These are phyloP conservation scores for Bryoglossum gracile DNA, from an alignment of 495 filamentous ascomycete species.

Conservation along the genomic window DNA sequence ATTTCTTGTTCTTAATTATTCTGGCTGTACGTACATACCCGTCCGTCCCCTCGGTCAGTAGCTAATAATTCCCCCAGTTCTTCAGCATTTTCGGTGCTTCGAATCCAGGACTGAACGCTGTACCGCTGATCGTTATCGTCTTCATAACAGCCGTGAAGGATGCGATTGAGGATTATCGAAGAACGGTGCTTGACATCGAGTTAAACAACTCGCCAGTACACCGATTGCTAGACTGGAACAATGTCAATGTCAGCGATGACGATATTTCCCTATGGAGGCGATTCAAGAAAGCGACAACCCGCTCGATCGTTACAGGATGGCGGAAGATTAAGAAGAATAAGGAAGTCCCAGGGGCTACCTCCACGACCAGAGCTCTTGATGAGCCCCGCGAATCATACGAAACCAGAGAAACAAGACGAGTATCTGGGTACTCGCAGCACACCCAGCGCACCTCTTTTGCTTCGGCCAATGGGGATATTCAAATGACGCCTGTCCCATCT, in stretches of 20 bases:
- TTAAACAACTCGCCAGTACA: conserved; percentile 96
- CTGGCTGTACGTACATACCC: conserved; percentile 59
- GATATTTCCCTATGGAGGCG: conserved; percentile 79
- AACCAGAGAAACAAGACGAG: conserved; percentile 49
- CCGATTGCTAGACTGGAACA: conserved; percentile 77
- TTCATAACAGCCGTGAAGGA: conserved; percentile 88
- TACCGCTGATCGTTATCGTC: conserved; percentile 93
- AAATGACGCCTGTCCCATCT: conserved; percentile 93
- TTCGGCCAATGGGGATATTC: conserved; percentile 56
- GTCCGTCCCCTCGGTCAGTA: not conserved
- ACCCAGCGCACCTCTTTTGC: conserved; percentile 54
- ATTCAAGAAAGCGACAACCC: conserved; percentile 83
- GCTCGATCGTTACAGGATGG: conserved; percentile 52
- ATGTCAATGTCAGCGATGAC: conserved; percentile 88
- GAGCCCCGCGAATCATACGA: conserved; percentile 60
- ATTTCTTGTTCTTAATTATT: conserved; percentile 95
- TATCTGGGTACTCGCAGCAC: conserved; percentile 46
- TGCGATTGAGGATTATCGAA: conserved; percentile 94
- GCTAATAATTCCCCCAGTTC: conserved; percentile 50
- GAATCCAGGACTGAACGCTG: conserved; percentile 83
- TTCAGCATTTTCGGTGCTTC: conserved; percentile 92
- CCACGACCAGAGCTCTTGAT: conserved; percentile 40
- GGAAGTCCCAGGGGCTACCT: conserved; percentile 33
- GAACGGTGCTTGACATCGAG: conserved; percentile 86
- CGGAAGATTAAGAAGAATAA: conserved; percentile 43